Evolutionary conservation across 257 asterid species (phyloP).

Genomic region (Rauvolfia tetraphylla): DNA sequence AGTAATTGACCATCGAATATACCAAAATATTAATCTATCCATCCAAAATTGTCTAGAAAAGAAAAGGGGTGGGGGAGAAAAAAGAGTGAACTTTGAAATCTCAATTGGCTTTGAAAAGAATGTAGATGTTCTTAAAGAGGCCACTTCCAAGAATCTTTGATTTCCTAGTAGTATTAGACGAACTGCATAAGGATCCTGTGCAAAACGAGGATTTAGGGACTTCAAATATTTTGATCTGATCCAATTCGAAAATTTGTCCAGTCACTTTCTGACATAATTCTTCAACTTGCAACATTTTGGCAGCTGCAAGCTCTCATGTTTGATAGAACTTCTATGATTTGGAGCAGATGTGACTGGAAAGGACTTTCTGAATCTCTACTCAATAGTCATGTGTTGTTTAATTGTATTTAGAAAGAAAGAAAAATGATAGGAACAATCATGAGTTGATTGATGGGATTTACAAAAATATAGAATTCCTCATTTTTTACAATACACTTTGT

Average conservation of each 20-base stretch:
- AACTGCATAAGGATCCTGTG: not conserved
- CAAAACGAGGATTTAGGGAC: not conserved
- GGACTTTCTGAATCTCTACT: not conserved
- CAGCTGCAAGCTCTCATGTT: not conserved
- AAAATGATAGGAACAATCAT: not conserved
- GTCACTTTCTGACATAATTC: not conserved
- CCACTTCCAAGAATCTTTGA: not conserved
- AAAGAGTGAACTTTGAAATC: not conserved
- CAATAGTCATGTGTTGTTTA: not conserved
- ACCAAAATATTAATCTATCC: no score
- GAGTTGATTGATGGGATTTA: not conserved
- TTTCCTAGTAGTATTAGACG: not conserved
- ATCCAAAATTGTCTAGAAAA: no score
- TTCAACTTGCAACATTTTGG: not conserved
- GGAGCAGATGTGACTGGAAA: not conserved
- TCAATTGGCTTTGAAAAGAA: not conserved
- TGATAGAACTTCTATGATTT: not conserved
- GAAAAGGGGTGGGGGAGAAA: not conserved
- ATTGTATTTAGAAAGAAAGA: not conserved
- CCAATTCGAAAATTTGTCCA: not conserved
- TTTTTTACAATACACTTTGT: not conserved
- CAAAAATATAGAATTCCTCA: not conserved
- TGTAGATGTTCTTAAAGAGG: not conserved
- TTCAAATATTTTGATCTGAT: not conserved
- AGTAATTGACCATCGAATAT: no score